Percentiles rank a stretch among this genome's conserved stretches.
phyloP scores from a whole-genome alignment of 2,329 filamentous ascomycete species.

The Cladosporium sp. region DNA sequence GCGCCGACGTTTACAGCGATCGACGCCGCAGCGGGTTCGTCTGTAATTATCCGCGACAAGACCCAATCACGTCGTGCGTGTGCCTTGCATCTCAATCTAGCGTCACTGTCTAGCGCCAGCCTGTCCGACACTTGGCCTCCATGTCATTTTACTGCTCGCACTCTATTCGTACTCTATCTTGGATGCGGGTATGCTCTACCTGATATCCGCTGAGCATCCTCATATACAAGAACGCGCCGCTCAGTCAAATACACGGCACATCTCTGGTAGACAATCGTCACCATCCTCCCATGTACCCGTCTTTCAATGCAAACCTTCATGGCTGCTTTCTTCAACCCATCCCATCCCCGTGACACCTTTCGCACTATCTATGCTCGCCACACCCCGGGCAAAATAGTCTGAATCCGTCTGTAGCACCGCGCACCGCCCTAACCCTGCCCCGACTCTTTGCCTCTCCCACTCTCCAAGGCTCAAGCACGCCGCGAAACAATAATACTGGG shows the following conservation, averaged over 20 bases:
- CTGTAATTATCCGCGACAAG: neutral
- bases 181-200: neutral
- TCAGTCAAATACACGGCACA: too few species aligned
- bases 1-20: slow-evolving; percentile 11
- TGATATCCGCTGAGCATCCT: neutral
- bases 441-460: too few species aligned
- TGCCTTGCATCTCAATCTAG: slow-evolving; percentile 4
- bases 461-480: too few species aligned
- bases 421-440: too few species aligned
- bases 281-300: too few species aligned
- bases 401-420: too few species aligned
- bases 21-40: neutral
- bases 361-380: too few species aligned
- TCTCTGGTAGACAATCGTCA: neutral
- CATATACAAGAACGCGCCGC: neutral
- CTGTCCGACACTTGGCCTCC: slow-evolving; percentile 1
- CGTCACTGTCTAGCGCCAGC: neutral
- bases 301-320: too few species aligned
- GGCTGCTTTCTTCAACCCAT: too few species aligned
- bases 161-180: neutral
- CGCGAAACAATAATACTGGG: too few species aligned
- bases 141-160: slow-evolving; percentile 5
- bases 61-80: neutral
- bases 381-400: too few species aligned
- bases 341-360: too few species aligned